Base-by-base conservation (phyloP, 208 protist species). In the Trypanosoma avium region DNA sequence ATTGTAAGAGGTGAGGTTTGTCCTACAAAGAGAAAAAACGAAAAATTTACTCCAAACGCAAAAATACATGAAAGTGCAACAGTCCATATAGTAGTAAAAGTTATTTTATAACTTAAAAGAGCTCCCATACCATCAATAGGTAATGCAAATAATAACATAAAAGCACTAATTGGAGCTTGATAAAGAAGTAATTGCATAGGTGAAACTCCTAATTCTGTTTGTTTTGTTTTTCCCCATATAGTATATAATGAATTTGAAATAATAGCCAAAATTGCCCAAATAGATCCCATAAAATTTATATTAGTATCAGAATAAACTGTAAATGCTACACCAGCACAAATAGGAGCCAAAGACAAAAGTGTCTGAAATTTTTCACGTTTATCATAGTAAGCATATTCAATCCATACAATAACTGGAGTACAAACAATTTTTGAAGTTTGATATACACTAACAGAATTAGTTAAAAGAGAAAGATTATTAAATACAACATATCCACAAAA, bases 41-140 rank as follows among this genome's bases (percentile, higher is more conserved):
- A 92, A 67, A 95, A 90, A 65, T 93, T 93, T n/a, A 93, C 82
- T n/a, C 82, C 78, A 67, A 95, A 95, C 5, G 86, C 90, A 59
- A 89, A 82, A 7, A 85, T 21, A 73, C 90, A 93, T 4, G 82
- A 90, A 17, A 95, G 58, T 43, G 73, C 65, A 72, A 92, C 68
- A 9, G 75, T 72, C 75, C 84, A 89, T 26, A 94, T 32, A 3
- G 76, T 85, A 10, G 78, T 76, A 36, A 75, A 68, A 10, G 73
- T 86, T 27, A 86, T 72, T 17, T 77, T 43, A 68, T 87, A 95
- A 10, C 67, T 19, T 2, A 67, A 12, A 29, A 96, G 63, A 2
- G 57, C 76, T 7, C 19, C 35, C 10, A 66, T 47, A 24, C 73
- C 74, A 54, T 96, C 93, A n/a, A 95, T 50, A 10, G 87, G 77